Base-by-base conservation (phyloP, 202 grass and related monocot species). In the Setaria italica region DNA sequence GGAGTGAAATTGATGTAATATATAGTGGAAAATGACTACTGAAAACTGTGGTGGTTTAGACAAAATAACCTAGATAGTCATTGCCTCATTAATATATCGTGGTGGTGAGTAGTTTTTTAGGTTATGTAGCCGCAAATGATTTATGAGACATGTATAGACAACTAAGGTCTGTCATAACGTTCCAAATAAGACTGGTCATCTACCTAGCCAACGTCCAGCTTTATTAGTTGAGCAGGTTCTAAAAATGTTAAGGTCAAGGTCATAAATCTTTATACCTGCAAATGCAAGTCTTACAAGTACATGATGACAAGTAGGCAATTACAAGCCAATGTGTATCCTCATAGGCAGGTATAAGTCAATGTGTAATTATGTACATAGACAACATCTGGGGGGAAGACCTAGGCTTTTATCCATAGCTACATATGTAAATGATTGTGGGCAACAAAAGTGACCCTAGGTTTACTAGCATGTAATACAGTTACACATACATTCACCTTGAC, bases 401-500 rank as follows among this genome's bases (percentile, higher is more conserved):
- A 17, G 19, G 17, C 39, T 41, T 76, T 57, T 55, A 6, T 56
- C 2, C 35, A 9, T 62, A n/a, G 15, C 6, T 50, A 70, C 54
- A 9, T 56, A 62, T 3, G 7, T 35, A 37, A 29, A 66, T 78
- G 56, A 65, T 20, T 2, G 17, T 57, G 16, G 7, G 34, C 17
- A 19, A 67, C n/a, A 68, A 79, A 79, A 68, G 72, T 41, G 7
- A 60, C 16, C 75, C 68, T 68, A 11, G 15, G 54, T 43, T 51
- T 67, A 85, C 70, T 88, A 3, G 50, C 49, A 73, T 62, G 67
- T 59, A 74, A 4, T 33, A 84, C 11, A 42, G 58, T 74, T 67
- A 73, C 68, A 74, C 6, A 41, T 41, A 59, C n/a, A 11, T 62
- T 3, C 11, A 53, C 54, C 35, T 46, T 62, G 13, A 73, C 11